phyloP scores from a whole-genome alignment of 225 moss, liverwort and hornwort genomes.

The Marchantia polymorpha region DNA sequence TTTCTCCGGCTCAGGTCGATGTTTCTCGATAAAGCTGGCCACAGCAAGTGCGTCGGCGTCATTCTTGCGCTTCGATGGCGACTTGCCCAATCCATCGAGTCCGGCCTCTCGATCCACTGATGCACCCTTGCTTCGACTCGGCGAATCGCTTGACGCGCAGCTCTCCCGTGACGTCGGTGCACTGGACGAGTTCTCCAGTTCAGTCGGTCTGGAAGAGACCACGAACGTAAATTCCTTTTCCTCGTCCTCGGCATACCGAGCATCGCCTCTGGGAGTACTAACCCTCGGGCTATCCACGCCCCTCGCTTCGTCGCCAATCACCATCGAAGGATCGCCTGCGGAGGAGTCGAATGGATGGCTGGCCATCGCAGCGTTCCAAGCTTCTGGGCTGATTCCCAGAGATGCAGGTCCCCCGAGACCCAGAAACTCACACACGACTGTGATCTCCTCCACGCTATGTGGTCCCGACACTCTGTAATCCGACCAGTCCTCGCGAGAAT shows the following conservation, averaged over 20 bases:
- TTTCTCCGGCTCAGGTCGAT: background rate
- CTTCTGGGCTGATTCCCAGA: constrained; percentile 29
- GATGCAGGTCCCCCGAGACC: constrained; percentile 31
- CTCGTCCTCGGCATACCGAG: constrained; percentile 3
- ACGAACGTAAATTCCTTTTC: constrained; percentile 10
- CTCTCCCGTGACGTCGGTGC: constrained; percentile 2
- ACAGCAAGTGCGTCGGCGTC: constrained; percentile 17
- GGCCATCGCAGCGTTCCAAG: constrained; percentile 20
- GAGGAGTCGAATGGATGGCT: background rate
- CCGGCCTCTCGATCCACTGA: background rate
- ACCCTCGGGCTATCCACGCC: too few species aligned
- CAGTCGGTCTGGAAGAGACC: background rate
- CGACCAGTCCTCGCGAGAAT: constrained; percentile 12
- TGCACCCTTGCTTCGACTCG: background rate
- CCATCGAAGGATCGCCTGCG: background rate
- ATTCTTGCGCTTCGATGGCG: background rate
- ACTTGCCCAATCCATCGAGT: background rate
- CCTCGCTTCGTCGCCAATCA: too few species aligned
- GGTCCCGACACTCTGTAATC: constrained; percentile 35
- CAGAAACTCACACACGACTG: constrained; percentile 19
- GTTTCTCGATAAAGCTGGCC: background rate
- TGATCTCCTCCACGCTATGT: constrained; percentile 30
- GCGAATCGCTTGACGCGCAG: background rate
- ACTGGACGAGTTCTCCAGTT: background rate
- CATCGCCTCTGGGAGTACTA: too few species aligned